Evolutionary conservation across 768 basidiomycete species (phyloP), one percentile per base, ranked within the genome.

Genomic region (Russula compacta): DNA sequence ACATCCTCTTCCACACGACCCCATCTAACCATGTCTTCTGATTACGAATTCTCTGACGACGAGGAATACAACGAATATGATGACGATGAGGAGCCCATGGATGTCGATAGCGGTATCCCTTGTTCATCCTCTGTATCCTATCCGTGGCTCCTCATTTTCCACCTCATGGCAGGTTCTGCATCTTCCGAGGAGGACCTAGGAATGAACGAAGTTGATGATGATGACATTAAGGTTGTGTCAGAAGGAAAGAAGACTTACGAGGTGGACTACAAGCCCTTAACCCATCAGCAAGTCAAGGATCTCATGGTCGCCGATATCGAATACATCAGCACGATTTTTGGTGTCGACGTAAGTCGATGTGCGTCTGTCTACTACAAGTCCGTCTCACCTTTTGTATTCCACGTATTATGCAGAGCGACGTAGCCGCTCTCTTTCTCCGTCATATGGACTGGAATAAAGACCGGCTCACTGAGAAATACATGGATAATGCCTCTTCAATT

Each of bases 391-490:
- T 42, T 24, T 12, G 35, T 38, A n/a, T 9, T 33, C 39, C 40
- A 5, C 12, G 53, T 58, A 7, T 39, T 24, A 24, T 21, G 19
- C 70, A 94, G 92, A 67, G 73, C 2, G 81, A 81, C 67, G 81
- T 81, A 2, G 94, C 94, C 4, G 79, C 84, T 2, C 75, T 94
- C 35, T 79, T 99, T 6, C 76, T 99, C 60, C 84, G 94, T 33
- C 76, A 89, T 74, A 83, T 87, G 78, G 78, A 80, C 58, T 99
- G 97, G 97, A 98, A 98, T 79, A 92, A 91, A 70, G 97, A 99
- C 71, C 86, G 87, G 58, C 81, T 99, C 21, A 92, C 93, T 67
- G 95, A 98, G 75, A 89, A 91, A 72, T 98, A 92, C 75, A 97
- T 97, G 93, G 95, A 98, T 68, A 89, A 92, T 61, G 83, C 91